Conservation (phyloP, 1,284 basidiomycete genomes). For the Ustilago cynodontis region DNA sequence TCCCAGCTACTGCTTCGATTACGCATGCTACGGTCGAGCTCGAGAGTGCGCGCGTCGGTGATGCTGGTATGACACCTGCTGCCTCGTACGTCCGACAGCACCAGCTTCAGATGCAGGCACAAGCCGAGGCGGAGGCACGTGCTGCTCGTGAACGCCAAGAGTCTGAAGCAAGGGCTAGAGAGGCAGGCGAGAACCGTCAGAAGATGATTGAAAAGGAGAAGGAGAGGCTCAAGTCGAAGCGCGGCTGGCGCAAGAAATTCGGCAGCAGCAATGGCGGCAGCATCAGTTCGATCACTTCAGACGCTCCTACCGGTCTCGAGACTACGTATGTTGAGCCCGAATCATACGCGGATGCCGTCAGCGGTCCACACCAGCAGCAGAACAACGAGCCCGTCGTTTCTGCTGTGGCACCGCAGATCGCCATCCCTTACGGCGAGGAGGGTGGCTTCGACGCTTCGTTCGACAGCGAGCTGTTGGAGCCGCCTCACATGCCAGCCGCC, state of each 20-base stretch:
- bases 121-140: constrained; percentile 66
- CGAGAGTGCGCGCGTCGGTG: constrained; percentile 76
- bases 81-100: constrained; percentile 91
- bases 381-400: constrained; percentile 31
- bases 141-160: constrained; percentile 75
- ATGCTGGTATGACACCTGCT: constrained; percentile 88
- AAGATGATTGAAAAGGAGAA: constrained; percentile 71
- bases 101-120: constrained; percentile 76
- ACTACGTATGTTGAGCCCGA: constrained; percentile 50
- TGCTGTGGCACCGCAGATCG: constrained; percentile 36
- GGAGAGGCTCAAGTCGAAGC: constrained; percentile 69
- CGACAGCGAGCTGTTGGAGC: constrained; percentile 81
- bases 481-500: constrained; percentile 75
- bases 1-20: constrained; percentile 80
- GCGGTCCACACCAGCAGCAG: constrained; percentile 10
- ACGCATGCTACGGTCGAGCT: constrained; percentile 88
- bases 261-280: constrained; percentile 67
- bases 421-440: constrained; percentile 70
- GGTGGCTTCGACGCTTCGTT: constrained; percentile 75
- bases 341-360: constrained; percentile 17
- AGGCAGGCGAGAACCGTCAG: constrained; percentile 71
- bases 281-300: constrained; percentile 48
- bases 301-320: constrained; percentile 58
- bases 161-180: constrained; percentile 72
- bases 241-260: constrained; percentile 67